Percentiles rank a stretch among this genome's conserved stretches.
Evolutionary conservation across 1,284 basidiomycete genomes (phyloP).

Genomic region (Coniophora puteana): DNA sequence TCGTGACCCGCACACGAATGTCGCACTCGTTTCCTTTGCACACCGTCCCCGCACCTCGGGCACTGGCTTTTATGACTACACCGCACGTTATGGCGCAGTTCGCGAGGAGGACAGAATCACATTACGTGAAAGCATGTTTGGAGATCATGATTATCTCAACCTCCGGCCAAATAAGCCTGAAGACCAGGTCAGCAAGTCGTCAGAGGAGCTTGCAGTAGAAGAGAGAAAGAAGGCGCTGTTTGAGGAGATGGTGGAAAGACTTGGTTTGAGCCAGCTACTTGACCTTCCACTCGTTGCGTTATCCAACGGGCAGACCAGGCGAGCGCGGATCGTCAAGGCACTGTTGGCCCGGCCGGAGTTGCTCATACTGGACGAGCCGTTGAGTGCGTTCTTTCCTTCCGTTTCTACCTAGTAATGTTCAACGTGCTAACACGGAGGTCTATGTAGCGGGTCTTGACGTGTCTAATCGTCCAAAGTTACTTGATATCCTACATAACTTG

Average conservation of each 20-base stretch:
- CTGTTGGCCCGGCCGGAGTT: constrained; percentile 69
- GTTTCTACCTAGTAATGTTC: constrained; percentile 2
- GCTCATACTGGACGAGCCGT: constrained; percentile 82
- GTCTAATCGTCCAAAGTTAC: constrained; percentile 51
- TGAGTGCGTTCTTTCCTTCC: constrained; percentile 46
- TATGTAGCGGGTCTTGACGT: constrained; percentile 72
- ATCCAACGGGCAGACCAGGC: constrained; percentile 89
- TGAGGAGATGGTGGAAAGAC: constrained; percentile 43
- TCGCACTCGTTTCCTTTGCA: constrained; percentile 74
- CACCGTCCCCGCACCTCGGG: constrained; percentile 54
- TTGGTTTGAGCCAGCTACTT: constrained; percentile 62
- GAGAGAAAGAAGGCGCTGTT: constrained; percentile 33
- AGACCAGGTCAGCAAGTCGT: constrained; percentile 17
- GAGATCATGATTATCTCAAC: constrained; percentile 38
- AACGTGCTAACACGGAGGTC: constrained; percentile 8
- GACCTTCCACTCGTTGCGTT: constrained; percentile 81
- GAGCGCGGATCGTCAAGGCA: constrained; percentile 82
- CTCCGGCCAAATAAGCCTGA: constrained; percentile 22
- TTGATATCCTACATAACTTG: constrained; percentile 54
- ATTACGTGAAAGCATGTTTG: constrained; percentile 66
- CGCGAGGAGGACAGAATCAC: constrained; percentile 79
- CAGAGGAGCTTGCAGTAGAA: constrained; percentile 15
- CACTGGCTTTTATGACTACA: constrained; percentile 87
- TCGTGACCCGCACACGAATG: constrained; percentile 43
- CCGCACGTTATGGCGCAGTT: constrained; percentile 84